Evolutionary conservation across 2,329 filamentous ascomycete genomes (phyloP), one percentile per base, ranked within the genome.

Genomic region (Xylariaceae sp.): DNA sequence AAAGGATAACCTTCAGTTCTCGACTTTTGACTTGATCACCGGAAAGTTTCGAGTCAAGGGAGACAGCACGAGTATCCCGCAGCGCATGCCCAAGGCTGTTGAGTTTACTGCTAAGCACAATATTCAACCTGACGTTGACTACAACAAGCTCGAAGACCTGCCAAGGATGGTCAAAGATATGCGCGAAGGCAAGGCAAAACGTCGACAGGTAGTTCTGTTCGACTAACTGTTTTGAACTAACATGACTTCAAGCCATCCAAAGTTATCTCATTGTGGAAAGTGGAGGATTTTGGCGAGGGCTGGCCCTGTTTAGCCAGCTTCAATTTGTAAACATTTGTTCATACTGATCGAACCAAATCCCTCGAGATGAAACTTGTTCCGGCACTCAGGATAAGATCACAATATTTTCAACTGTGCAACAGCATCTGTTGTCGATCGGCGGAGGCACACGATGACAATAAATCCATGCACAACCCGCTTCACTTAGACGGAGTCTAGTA

Each of bases 21-120:
- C 31, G 14, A 18, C 42, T 2, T 3, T 52, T 2, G 53, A 55
- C 34, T 18, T 55, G 10, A 40, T 48, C 39, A 55, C 49, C 2
- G 53, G 53, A 6, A 28, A 50, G 19, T 55, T 53, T n/a, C 46
- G 53, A 13, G 50, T 56, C 40, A 56, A 56, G 50, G 50, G 42
- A 2, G 50, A 56, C 9, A 53, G 50, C 14, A 55, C 54, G 4
- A 40, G 54, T 1, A 41, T 56, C 13, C 50, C 54, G n/a, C 50
- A 53, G 40, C 54, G 54, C 13, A 53, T 56, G 54, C 16, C 45
- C 1, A 56, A 50, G 31, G 54, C 54, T 7, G 50, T 56, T 14
- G 47, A 38, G n/a, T 53, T 56, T 31, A 53, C 50, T 14, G 53
- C 50, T 11, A 55, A 48, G 28, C 45, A 55, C 18, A 55, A 55